Conservation (phyloP, 179 eudicot genomes). For the Beta macrorhiza region DNA sequence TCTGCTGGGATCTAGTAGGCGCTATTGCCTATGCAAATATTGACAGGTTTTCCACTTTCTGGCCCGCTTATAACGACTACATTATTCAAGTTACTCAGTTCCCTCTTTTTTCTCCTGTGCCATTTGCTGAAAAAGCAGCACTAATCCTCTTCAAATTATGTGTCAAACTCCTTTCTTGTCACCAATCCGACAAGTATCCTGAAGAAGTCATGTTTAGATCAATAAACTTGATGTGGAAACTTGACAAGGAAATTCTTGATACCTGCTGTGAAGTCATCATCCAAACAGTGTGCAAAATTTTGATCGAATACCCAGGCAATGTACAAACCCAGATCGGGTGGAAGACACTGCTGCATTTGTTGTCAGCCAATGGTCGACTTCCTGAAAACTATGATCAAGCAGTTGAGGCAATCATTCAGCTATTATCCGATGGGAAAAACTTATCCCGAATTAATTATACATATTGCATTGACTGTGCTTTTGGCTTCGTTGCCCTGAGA, state of each 20-base stretch:
- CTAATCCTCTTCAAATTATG: slow-evolving; percentile 54
- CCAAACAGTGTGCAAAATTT: slow-evolving; percentile 48
- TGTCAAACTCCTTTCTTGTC: slow-evolving; percentile 50
- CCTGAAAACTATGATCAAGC: slow-evolving; percentile 79
- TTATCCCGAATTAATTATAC: slow-evolving; percentile 55
- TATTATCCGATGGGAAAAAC: slow-evolving; percentile 48
- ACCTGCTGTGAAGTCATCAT: slow-evolving; percentile 56
- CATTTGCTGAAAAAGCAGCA: slow-evolving; percentile 78
- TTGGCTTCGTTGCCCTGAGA: slow-evolving; percentile 28
- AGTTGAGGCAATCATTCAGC: slow-evolving; percentile 54
- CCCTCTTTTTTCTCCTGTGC: slow-evolving; percentile 76
- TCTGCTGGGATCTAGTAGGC: slow-evolving; percentile 84
- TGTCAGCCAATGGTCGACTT: slow-evolving; percentile 69
- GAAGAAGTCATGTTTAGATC: slow-evolving; percentile 85
- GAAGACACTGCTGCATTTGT: slow-evolving; percentile 66
- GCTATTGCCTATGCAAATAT: slow-evolving; percentile 47
- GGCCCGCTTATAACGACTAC: slow-evolving; percentile 82
- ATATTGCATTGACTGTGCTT: slow-evolving; percentile 36
- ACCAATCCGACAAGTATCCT: slow-evolving; percentile 43
- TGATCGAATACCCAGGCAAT: slow-evolving; percentile 53
- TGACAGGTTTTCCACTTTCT: slow-evolving; percentile 54
- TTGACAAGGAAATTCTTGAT: slow-evolving; percentile 76
- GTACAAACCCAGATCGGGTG: slow-evolving; percentile 71
- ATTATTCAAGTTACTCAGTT: slow-evolving; percentile 63
- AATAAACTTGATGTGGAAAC: slow-evolving; percentile 73